phyloP scores from a whole-genome alignment of 148 eudicot species.

The Vaccinium corymbosum region DNA sequence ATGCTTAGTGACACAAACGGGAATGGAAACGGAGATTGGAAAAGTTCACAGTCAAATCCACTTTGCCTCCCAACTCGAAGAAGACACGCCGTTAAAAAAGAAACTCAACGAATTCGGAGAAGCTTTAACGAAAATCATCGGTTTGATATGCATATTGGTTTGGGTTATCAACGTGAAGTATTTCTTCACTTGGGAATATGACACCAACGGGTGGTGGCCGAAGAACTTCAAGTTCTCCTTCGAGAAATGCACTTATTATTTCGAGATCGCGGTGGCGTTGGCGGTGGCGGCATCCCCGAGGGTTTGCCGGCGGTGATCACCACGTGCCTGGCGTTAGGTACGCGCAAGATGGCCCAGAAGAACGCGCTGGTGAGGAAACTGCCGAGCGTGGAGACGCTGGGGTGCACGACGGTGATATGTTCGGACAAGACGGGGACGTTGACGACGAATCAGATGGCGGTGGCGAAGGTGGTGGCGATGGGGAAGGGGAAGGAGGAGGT shows the following conservation, averaged over 20 bases:
- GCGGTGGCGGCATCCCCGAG: conserved; percentile 59
- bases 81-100: conserved; percentile 48
- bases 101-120: conserved; percentile 51
- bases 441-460: conserved; percentile 57
- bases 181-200: conserved; percentile 47
- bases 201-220: conserved; percentile 37
- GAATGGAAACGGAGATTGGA: conserved; percentile 47
- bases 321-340: conserved; percentile 50
- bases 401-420: conserved; percentile 51
- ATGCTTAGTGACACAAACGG: conserved; percentile 41
- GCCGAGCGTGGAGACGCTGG: conserved; percentile 56
- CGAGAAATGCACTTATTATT: conserved; percentile 50
- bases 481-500: conserved; percentile 16
- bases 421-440: conserved; percentile 52
- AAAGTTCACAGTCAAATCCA: conserved; percentile 47
- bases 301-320: conserved; percentile 59
- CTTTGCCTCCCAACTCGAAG: conserved; percentile 38
- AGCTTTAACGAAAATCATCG: conserved; percentile 38
- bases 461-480: conserved; percentile 45
- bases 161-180: conserved; percentile 55
- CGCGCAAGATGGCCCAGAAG: conserved; percentile 56
- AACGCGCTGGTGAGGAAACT: conserved; percentile 51
- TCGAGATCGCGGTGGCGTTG: conserved; percentile 51
- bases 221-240: conserved; percentile 48
- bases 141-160: conserved; percentile 34